phyloP scores from a whole-genome alignment of 345 rosid species.

The Euphorbia lathyris region DNA sequence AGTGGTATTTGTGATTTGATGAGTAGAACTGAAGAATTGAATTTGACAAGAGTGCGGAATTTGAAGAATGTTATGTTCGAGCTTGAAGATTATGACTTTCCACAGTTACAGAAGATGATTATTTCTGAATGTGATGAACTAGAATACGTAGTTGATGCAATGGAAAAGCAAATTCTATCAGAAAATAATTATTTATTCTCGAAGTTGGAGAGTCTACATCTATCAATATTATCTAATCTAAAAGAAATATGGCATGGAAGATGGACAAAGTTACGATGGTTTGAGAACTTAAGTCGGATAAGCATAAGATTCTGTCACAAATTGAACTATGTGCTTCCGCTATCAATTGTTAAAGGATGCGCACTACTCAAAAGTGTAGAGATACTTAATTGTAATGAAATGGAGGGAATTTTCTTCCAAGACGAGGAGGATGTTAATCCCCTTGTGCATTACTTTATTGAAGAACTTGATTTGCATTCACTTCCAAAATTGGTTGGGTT shows the following conservation, averaged over 20 bases:
- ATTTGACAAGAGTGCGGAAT: not conserved
- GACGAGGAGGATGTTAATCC: not conserved
- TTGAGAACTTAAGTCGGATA: not conserved
- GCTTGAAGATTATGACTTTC: not conserved
- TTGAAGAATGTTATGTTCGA: not conserved
- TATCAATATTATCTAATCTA: not conserved
- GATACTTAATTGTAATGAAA: not conserved
- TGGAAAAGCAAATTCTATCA: not conserved
- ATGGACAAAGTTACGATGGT: not conserved
- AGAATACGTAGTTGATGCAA: not conserved
- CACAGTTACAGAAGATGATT: not conserved
- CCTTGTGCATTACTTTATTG: not conserved
- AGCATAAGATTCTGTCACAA: no score
- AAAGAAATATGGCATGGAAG: not conserved
- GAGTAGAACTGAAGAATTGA: not conserved
- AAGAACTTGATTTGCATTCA: not conserved
- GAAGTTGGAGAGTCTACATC: not conserved
- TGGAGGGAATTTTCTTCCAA: not conserved
- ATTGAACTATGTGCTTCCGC: not conserved
- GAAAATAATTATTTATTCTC: not conserved
- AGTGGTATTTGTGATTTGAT: not conserved
- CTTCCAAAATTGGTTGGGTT: not conserved
- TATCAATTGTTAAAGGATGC: not conserved
- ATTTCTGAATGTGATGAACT: not conserved
- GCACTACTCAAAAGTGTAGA: not conserved